Percentiles rank a stretch among this genome's conserved stretches.
Conservation (phyloP, 179 eudicot species). For the Corrigiola litoralis region DNA sequence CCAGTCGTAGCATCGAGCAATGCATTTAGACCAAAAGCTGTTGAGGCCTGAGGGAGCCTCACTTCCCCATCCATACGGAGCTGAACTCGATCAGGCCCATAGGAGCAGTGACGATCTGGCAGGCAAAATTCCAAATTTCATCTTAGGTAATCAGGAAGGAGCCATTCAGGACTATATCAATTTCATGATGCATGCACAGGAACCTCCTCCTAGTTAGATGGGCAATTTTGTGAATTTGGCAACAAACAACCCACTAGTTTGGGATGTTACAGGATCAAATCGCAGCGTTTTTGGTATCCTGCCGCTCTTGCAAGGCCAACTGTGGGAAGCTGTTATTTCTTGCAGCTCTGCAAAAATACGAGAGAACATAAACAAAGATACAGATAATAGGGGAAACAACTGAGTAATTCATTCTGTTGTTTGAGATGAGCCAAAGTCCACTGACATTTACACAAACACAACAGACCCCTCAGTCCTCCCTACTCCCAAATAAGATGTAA, state of each 20-base stretch:
- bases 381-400: no score
- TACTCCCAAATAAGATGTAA: no score
- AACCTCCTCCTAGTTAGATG: slow-evolving; percentile 14
- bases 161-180: background rate
- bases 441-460: background rate
- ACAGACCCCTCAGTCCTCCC: background rate
- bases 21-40: no score
- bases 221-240: slow-evolving; percentile 73
- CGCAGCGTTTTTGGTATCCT: slow-evolving; percentile 65
- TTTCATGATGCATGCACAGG: background rate
- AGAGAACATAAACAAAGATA: no score
- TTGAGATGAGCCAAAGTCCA: background rate
- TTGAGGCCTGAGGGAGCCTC: no score
- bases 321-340: slow-evolving; percentile 55
- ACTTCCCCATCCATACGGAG: background rate
- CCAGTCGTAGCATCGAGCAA: no score
- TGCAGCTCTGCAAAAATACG: slow-evolving; percentile 50
- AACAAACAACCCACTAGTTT: slow-evolving; percentile 85
- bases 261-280: slow-evolving; percentile 85
- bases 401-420: no score
- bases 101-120: background rate
- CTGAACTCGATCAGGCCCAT: background rate
- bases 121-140: no score
- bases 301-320: slow-evolving; percentile 85
- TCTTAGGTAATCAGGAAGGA: background rate